A percentile compares a stretch with the other conserved stretches of the same genome.
phyloP scores from a whole-genome alignment of 1,139 yeast genomes.

The Kodamaea sp. region DNA sequence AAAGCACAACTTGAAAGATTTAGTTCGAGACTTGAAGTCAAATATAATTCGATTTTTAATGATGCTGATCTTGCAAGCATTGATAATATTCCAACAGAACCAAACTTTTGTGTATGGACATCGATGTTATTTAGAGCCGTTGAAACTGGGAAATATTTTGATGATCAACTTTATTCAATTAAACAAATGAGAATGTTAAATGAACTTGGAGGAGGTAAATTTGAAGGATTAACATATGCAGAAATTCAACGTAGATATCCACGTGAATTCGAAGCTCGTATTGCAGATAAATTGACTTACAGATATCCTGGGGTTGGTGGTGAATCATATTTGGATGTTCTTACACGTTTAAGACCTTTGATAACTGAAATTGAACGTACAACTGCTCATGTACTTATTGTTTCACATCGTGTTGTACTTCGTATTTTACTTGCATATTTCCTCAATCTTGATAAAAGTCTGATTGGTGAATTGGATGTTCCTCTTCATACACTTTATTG shows the following conservation, averaged over 20 bases:
- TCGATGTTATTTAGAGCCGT: constrained; percentile 78
- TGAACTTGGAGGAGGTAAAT: constrained; percentile 88
- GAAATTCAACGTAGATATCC: constrained; percentile 73
- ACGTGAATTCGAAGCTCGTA: constrained; percentile 71
- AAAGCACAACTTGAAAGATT: constrained; percentile 57
- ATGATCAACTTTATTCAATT: constrained; percentile 69
- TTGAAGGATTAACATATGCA: constrained; percentile 57
- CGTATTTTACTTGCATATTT: constrained; percentile 85
- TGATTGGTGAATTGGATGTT: constrained; percentile 86
- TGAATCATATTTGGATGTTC: constrained; percentile 89
- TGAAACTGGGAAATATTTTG: constrained; percentile 73
- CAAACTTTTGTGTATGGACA: constrained; percentile 89
- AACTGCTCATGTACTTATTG: constrained; percentile 76
- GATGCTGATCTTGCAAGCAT: constrained; percentile 24
- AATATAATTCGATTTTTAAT: constrained; percentile 31
- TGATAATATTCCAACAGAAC: constrained; percentile 49
- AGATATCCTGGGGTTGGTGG: constrained; percentile 98
- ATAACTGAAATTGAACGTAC: constrained; percentile 92
- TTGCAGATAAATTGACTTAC: constrained; percentile 72
- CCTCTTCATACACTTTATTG: constrained; percentile 89
- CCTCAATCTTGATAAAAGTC: constrained; percentile 75
- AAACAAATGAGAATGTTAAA: constrained; percentile 92
- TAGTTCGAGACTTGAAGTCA: constrained; percentile 40
- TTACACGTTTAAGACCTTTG: constrained; percentile 82
- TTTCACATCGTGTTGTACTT: constrained; percentile 89